phyloP scores from a whole-genome alignment of 805 yeast species.

The Naumovozyma baii region DNA sequence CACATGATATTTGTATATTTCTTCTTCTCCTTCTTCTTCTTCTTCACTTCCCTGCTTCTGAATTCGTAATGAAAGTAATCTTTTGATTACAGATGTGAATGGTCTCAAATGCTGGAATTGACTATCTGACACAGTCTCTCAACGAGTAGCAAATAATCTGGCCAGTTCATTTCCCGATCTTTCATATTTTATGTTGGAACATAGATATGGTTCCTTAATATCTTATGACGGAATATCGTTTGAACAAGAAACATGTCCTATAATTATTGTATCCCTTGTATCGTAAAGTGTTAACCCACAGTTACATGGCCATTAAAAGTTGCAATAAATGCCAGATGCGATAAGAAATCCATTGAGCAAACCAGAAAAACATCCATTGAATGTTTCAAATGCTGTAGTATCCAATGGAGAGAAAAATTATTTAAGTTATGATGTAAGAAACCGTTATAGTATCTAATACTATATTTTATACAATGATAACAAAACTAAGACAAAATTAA shows the following conservation, averaged over 20 bases:
- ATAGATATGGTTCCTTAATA: constrained; percentile 67
- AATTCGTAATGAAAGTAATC: too few species aligned
- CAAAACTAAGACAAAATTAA: background rate
- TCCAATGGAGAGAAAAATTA: constrained; percentile 39
- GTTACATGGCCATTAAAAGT: constrained; percentile 81
- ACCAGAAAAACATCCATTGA: constrained; percentile 54
- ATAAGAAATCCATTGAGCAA: constrained; percentile 46
- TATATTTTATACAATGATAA: background rate
- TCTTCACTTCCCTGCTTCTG: too few species aligned
- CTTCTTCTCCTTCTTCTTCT: too few species aligned
- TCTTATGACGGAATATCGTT: constrained; percentile 52
- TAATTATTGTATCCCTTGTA: constrained; percentile 64
- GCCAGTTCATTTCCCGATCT: constrained; percentile 71
- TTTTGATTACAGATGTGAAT: background rate
- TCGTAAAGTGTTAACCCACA: constrained; percentile 95
- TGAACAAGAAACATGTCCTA: constrained; percentile 61
- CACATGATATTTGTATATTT: too few species aligned
- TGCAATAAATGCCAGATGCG: constrained; percentile 67
- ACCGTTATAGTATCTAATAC: too few species aligned
- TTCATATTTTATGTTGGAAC: constrained; percentile 58
- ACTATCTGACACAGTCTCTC: constrained; percentile 64
- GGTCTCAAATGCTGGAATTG: constrained; percentile 63
- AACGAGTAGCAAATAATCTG: constrained; percentile 57
- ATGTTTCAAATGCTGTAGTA: constrained; percentile 63
- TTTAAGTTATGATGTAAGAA: constrained; percentile 18